Percentiles rank a stretch among this genome's conserved stretches.
These are phyloP conservation scores for Alternaria alternata DNA, from an alignment of 2,329 filamentous ascomycete species.

Conservation along the genomic window DNA sequence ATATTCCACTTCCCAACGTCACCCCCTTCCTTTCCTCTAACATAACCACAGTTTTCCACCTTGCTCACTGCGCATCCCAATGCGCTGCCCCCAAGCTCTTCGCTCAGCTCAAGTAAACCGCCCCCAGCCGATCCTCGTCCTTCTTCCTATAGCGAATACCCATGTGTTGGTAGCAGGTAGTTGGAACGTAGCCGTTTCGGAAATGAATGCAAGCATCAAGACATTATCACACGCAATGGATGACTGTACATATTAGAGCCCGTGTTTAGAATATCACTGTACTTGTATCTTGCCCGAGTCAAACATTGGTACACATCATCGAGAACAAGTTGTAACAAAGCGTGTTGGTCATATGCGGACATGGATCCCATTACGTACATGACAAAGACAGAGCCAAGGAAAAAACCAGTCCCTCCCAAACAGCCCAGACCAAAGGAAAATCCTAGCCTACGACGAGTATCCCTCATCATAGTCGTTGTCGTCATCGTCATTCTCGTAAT, in stretches of 20 bases:
- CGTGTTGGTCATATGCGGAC: not conserved
- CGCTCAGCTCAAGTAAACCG: slow-evolving; percentile 82
- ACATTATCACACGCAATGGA: slow-evolving; percentile 32
- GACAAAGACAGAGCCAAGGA: not conserved
- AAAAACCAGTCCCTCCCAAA: not conserved
- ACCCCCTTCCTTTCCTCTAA: slow-evolving; percentile 14
- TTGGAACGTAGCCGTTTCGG: slow-evolving; percentile 25
- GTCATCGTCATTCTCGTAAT: slow-evolving; percentile 5
- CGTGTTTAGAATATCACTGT: slow-evolving; percentile 51
- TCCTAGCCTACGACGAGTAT: not conserved
- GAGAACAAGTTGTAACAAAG: not conserved
- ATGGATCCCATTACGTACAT: not conserved
- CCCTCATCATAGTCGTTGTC: not conserved
- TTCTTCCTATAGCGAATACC: slow-evolving; percentile 20
- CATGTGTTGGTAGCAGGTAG: slow-evolving; percentile 18
- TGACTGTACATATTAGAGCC: slow-evolving; percentile 48
- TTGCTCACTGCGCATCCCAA: slow-evolving; percentile 90
- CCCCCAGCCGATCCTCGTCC: slow-evolving; percentile 18
- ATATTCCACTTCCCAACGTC: not conserved
- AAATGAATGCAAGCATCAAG: slow-evolving; percentile 33
- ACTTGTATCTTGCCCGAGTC: slow-evolving; percentile 32
- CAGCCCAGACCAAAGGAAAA: not conserved
- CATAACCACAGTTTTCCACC: slow-evolving; percentile 85
- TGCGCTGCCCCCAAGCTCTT: slow-evolving; percentile 98
- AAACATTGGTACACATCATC: too few relatives aligned